Conservation (phyloP, 805 yeast genomes). For the Candida cerambycidarum region DNA sequence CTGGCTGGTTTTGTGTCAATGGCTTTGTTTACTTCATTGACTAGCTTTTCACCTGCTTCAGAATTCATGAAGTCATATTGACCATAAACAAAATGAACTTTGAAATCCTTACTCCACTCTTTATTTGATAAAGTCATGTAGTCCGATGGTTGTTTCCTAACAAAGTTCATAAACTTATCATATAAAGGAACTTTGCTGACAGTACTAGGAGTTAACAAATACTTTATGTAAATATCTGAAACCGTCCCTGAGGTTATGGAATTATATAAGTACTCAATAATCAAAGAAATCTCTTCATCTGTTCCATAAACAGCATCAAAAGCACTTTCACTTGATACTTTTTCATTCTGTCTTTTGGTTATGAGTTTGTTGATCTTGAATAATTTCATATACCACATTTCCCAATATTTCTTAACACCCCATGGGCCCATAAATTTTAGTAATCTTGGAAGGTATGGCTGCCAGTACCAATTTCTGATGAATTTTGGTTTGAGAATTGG, state of each 20-base stretch:
- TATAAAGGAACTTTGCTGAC: constrained; percentile 65
- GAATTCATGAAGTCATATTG: constrained; percentile 73
- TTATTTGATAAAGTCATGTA: constrained; percentile 14
- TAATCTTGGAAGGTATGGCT: constrained; percentile 47
- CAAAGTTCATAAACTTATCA: constrained; percentile 48
- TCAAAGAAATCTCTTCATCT: constrained; percentile 32
- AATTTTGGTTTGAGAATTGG: constrained; percentile 37
- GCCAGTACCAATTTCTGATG: constrained; percentile 39
- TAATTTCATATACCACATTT: constrained; percentile 41
- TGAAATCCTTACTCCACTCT: constrained; percentile 18
- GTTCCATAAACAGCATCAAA: constrained; percentile 30
- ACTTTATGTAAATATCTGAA: constrained; percentile 44
- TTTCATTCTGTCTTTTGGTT: too few species aligned
- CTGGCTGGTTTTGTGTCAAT: constrained; percentile 17
- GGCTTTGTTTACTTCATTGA: constrained; percentile 19
- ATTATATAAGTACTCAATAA: constrained; percentile 43
- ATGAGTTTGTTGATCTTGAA: constrained; percentile 40
- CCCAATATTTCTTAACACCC: constrained; percentile 36
- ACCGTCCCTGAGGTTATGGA: constrained; percentile 38
- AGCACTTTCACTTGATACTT: neutral
- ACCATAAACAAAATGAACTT: constrained; percentile 59
- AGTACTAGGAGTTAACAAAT: constrained; percentile 55
- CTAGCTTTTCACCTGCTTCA: constrained; percentile 47
- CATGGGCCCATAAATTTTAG: constrained; percentile 46
- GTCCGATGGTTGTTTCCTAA: neutral